Base-by-base conservation (phyloP, 148 eudicot species). In the Beta vulgaris region DNA sequence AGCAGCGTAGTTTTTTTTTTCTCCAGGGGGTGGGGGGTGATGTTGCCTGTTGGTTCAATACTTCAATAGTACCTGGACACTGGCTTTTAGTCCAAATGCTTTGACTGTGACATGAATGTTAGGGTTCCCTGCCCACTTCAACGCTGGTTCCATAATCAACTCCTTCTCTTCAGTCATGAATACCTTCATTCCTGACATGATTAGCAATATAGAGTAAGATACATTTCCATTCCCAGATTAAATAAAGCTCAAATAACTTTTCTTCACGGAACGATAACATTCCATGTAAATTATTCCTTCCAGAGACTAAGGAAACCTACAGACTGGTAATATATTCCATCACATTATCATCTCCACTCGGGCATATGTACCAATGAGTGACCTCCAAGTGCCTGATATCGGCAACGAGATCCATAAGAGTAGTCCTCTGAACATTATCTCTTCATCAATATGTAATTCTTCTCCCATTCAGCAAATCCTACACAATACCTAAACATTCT, bases 71-170 rank as follows among this genome's bases (percentile, higher is more conserved):
- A 93, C 98, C 97, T 93, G 98, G 72, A 90, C 95, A 31, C 91
- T 90, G 81, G 95, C 95, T 81, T 78, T 90, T 84, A 94, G 69
- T 7, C 98, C 96, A 78, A 90, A 94, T 54, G 97, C 96, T 80
- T 90, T 94, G 34, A 86, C 86, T 63, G 83, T 81, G 57, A 94
- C 85, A 36, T 75, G 81, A 65, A 94, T 76, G 80, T 94, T 94
- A 69, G 97, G 98, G 75, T 94, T 94, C 46, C 90, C 98, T 36
- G 98, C 97, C 98, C 98, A 94, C 79, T 88, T 90, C 76, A 94
- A 28, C 44, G 77, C 78, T 60, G 87, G 93, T 77, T 94, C 97
- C 98, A 94, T 91, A 44, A 94, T 94, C 85, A 94, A 75, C 81
- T 94, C 98, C 78, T 91, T 94, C 81, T 94, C 98, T 63, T 94